Percentiles rank a stretch among this genome's conserved stretches.
Evolutionary conservation across 2,329 filamentous ascomycete species (phyloP).

Genomic region (Phyllosticta paracitricarpa): DNA sequence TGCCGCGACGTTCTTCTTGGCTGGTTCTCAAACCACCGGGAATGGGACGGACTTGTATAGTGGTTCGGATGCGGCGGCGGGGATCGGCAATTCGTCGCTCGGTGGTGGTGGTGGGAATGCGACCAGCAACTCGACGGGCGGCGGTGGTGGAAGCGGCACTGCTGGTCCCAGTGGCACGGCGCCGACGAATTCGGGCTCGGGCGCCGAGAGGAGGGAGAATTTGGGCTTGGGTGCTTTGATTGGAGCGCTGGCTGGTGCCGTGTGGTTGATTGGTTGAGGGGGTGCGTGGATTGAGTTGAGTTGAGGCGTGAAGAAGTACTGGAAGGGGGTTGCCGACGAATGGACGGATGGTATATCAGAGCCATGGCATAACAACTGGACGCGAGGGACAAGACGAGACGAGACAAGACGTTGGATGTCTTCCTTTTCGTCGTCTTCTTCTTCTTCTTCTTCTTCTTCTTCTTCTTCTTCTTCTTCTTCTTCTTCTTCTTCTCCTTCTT

Average conservation of each 20-base stretch:
- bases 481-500: neutral
- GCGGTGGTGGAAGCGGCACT: neutral
- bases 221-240: neutral
- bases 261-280: slow-evolving; percentile 1
- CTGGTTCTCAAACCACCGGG: neutral
- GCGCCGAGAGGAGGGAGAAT: neutral
- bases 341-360: neutral
- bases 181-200: neutral
- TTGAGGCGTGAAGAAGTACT: neutral
- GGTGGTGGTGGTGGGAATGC: neutral
- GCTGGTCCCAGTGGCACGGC: neutral
- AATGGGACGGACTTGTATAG: neutral
- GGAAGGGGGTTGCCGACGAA: neutral
- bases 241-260: neutral
- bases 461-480: neutral
- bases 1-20: slow-evolving; percentile 9
- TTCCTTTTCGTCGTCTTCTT: slow-evolving; percentile 16
- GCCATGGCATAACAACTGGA: neutral
- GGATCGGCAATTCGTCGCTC: neutral
- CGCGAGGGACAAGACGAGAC: too few species aligned
- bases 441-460: slow-evolving; percentile 25
- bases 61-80: neutral
- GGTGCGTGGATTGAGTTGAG: neutral
- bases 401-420: too few species aligned
- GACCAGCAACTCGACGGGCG: neutral